Evolutionary conservation across 2,329 filamentous ascomycete genomes (phyloP), one percentile per base, ranked within the genome.

Genomic region (Thermochaetoides dissita): DNA sequence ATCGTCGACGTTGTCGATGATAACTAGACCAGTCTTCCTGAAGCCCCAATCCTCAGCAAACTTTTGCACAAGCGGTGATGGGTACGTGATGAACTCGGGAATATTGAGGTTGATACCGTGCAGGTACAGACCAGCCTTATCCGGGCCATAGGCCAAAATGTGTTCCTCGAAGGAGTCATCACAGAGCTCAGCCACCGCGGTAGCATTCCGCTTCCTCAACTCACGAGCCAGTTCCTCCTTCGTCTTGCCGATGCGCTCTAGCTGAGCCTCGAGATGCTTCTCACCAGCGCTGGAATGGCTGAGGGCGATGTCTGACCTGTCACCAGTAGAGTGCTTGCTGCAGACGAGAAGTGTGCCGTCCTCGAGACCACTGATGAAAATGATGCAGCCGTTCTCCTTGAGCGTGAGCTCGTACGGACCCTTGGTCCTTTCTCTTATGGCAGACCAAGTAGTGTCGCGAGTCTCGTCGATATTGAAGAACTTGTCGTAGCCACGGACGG

Each of bases 321-420:
- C 68, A 6, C 91, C 91, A 0, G 88, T 96, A 0, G 91, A 96
- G 60, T 98, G 91, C 59, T 98, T 98, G 70, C 89, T 96, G 73
- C 89, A 96, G n/a, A 98, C 88, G 7, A 98, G 68, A 8, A 98
- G 68, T 1, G 84, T 86, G 32, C 77, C 88, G 54, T 95, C 88
- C 55, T 93, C 84, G 17, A 98, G 69, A 10, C 88, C 91, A 10
- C 87, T 81, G 36, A 98, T 79, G 66, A 98, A 98, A 52, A 98
- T 95, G 61, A 98, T 98, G 62, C 91, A 98, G n/a, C 91, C 91
- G 55, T 98, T 98, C 63, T 98, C 91, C 65, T 98, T 98, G 40
- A 96, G 76, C 44, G 87, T 96, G 43, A 98, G 67, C 63, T 98
- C 91, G 54, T 96, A 98, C 0, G 91, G 91, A 0, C 86, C 87